These are phyloP conservation scores for Hura crepitans DNA, from an alignment of 441 rosid genomes.

Conservation along the genomic window DNA sequence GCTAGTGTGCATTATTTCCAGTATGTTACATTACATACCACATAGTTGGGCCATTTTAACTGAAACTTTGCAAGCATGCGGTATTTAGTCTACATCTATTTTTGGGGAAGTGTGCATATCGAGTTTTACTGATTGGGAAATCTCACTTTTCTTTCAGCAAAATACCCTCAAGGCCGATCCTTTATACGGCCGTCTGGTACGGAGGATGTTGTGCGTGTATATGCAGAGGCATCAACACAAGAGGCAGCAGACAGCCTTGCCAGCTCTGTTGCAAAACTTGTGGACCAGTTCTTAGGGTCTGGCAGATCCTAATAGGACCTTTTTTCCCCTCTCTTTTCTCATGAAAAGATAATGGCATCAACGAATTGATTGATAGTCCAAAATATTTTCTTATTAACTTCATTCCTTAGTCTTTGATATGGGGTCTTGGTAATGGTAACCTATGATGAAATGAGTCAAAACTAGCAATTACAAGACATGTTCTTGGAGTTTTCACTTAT, in stretches of 20 bases:
- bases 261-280: conserved; percentile 57
- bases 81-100: neutral
- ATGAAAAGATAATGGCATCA: too few relatives aligned
- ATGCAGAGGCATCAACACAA: conserved; percentile 85
- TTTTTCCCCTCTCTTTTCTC: too few relatives aligned
- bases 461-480: neutral
- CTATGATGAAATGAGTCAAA: neutral
- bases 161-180: conserved; percentile 53
- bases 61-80: neutral
- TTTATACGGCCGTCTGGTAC: conserved; percentile 92
- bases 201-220: conserved; percentile 84
- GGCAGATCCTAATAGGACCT: conserved; percentile 29
- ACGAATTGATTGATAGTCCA: neutral
- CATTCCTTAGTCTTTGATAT: neutral
- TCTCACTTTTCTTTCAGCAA: conserved; percentile 38
- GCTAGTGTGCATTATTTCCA: neutral
- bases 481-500: neutral
- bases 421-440: neutral
- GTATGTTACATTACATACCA: neutral
- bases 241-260: conserved; percentile 77
- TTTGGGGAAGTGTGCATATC: neutral
- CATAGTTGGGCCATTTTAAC: neutral
- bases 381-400: neutral
- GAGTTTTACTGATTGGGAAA: neutral
- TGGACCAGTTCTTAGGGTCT: conserved; percentile 49